Evolutionary conservation across 2,329 filamentous ascomycete genomes (phyloP).

Genomic region (Emergomyces orientalis): DNA sequence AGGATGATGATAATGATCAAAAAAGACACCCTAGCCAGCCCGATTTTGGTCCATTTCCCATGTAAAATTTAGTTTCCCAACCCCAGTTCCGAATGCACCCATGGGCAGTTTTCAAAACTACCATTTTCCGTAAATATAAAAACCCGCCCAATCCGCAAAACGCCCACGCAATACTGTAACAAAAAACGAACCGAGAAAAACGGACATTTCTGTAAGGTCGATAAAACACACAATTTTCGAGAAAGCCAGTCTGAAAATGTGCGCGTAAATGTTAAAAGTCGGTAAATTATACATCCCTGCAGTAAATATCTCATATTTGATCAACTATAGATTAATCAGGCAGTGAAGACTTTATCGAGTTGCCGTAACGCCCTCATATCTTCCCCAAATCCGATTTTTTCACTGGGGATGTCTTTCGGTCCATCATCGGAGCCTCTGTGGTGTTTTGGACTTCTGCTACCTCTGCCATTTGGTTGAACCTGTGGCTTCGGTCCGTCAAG

Average conservation of each 20-base stretch:
- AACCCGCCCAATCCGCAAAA: neutral
- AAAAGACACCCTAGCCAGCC: neutral
- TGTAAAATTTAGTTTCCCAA: neutral
- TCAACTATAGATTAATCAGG: slow-evolving; percentile 18
- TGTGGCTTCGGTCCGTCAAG: slow-evolving; percentile 16
- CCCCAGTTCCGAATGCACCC: neutral
- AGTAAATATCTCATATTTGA: neutral
- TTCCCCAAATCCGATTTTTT: slow-evolving; percentile 51
- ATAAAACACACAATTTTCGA: neutral
- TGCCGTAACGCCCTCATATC: slow-evolving; percentile 58
- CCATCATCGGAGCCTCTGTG: slow-evolving; percentile 21
- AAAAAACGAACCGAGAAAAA: neutral
- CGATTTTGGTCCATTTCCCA: slow-evolving; percentile 1
- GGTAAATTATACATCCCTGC: neutral
- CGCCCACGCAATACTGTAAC: neutral
- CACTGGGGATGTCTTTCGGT: slow-evolving; percentile 47
- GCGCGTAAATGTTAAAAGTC: neutral
- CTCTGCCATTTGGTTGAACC: slow-evolving; percentile 2
- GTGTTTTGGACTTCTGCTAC: slow-evolving; percentile 12
- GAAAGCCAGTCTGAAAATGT: neutral
- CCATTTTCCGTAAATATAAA: neutral
- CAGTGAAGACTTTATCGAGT: slow-evolving; percentile 48
- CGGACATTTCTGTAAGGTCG: neutral
- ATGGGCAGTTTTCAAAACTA: neutral
- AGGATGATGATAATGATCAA: neutral